phyloP scores from a whole-genome alignment of 148 eudicot species.

The Camellia lanceoleosa region DNA sequence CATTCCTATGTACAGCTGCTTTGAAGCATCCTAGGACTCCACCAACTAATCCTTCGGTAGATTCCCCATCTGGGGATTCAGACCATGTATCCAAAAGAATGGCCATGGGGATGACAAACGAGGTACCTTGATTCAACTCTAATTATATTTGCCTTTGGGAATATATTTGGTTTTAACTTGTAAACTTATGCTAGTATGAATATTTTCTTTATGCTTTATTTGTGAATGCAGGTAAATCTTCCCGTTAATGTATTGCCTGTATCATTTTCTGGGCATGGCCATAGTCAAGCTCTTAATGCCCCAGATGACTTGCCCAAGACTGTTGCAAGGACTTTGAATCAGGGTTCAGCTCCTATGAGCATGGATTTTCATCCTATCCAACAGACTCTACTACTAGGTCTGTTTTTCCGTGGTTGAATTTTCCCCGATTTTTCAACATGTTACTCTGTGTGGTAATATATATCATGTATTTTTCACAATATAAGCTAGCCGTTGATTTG shows the following conservation, averaged over 20 bases:
- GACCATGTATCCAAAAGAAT: slow-evolving; percentile 82
- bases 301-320: slow-evolving; percentile 74
- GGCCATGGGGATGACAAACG: slow-evolving; percentile 63
- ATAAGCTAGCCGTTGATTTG: slow-evolving; percentile 11
- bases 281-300: slow-evolving; percentile 50
- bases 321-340: slow-evolving; percentile 65
- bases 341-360: slow-evolving; percentile 80
- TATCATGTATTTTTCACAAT: background rate
- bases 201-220: background rate
- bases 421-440: background rate
- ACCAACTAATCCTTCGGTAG: slow-evolving; percentile 67
- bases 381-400: slow-evolving; percentile 76
- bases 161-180: slow-evolving; percentile 6
- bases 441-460: slow-evolving; percentile 8
- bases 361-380: slow-evolving; percentile 93
- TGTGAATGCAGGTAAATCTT: slow-evolving; percentile 48
- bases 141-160: background rate
- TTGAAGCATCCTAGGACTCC: slow-evolving; percentile 91
- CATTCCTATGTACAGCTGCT: slow-evolving; percentile 45
- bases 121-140: slow-evolving; percentile 38
- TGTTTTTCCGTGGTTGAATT: slow-evolving; percentile 1
- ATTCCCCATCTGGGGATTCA: slow-evolving; percentile 73
- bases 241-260: slow-evolving; percentile 68
- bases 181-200: background rate
- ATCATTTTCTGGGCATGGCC: slow-evolving; percentile 53